Conservation (phyloP, 306 rosid genomes). For the Senna siamea region DNA sequence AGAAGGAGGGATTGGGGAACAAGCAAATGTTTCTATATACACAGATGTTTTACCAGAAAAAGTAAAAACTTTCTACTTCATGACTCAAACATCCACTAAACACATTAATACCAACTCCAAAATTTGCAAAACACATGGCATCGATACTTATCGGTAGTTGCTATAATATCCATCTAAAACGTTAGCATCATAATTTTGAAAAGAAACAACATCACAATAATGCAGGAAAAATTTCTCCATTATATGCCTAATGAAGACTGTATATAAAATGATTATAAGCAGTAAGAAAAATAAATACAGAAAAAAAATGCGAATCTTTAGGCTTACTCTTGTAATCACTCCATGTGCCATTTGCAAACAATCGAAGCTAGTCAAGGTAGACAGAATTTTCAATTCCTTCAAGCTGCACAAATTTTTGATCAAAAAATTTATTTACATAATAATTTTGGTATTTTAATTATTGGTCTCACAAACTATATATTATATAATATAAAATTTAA, state of each 20-base stretch:
- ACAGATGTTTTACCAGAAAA: no score
- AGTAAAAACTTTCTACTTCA: no score
- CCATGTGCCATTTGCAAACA: conserved; percentile 95
- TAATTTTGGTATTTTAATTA: no score
- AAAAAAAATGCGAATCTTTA: conserved; percentile 1
- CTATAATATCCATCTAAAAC: not conserved
- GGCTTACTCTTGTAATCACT: conserved; percentile 87
- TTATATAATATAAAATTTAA: no score
- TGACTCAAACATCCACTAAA: not conserved
- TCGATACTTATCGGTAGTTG: not conserved
- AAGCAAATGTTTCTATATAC: no score
- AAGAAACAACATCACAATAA: not conserved
- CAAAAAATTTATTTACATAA: conserved; percentile 53
- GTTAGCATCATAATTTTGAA: not conserved
- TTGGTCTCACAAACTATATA: no score
- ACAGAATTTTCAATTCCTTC: conserved; percentile 67
- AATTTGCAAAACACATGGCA: not conserved
- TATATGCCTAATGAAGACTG: not conserved
- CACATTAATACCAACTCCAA: conserved; percentile 9
- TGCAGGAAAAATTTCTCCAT: no score
- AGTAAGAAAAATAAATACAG: not conserved
- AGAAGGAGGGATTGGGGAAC: no score
- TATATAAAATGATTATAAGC: conserved; percentile 10
- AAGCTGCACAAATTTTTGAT: conserved; percentile 56
- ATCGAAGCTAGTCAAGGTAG: conserved; percentile 72